Base-by-base conservation (phyloP, 331 rosid species). In the Acacia pycnantha region DNA sequence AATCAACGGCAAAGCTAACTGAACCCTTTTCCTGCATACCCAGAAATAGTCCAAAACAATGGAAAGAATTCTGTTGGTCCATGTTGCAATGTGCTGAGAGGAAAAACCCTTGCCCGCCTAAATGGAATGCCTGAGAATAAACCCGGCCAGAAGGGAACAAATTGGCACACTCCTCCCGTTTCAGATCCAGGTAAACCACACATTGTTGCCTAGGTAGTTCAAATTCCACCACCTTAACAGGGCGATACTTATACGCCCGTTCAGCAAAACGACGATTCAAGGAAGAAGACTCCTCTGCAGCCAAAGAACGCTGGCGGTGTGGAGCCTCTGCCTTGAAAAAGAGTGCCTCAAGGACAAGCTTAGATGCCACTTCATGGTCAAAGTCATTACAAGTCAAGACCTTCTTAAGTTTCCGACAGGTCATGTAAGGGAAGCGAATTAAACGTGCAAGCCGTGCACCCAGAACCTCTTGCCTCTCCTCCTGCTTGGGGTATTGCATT, bases 21-120 rank as follows among this genome's bases (percentile, higher is more conserved):
- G 98, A 96, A 2, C 98, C 99, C 64, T 91, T 96, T 85, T 94
- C 98, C 80, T 96, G 99, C 99, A 96, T 96, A 77, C 99, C 99
- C 58, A 96, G 41, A 78, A 96, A 96, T 58, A 96, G 87, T 50
- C 98, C 98, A 29, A 96, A 96, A 83, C 99, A 96, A 73, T 94
- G 97, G 87, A 91, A 96, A 5, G 97, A 93, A 84, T 94, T 92
- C 81, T 96, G 98, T 76, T 94, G 99, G 90, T 96, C 99, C 99
- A 96, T 91, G 88, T 94, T 96, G 90, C 99, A 96, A 70, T 96
- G 99, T 0, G 99, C 99, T 0, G 99, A 96, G 6, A 96, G 89
- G 86, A 93, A 95, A 78, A 96, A 93, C 56, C 99, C 98, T 81
- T 92, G 99, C n/a, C 99, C 99, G 4, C 98, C 99, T 86, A 96